Conservation (phyloP, 495 filamentous ascomycete genomes). For the Penicillium silybi region DNA sequence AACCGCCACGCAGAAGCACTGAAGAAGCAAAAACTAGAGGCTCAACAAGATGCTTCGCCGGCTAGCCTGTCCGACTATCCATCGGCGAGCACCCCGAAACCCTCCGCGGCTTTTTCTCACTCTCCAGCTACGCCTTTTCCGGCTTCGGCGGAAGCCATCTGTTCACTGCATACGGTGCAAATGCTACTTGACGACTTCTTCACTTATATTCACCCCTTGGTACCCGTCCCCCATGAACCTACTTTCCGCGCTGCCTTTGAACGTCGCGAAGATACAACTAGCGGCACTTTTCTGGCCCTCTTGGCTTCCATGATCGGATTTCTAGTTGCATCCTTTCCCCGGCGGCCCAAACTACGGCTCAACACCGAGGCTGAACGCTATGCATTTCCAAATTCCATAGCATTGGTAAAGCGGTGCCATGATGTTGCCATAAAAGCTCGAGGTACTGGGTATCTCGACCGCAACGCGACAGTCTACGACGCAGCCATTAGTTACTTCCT, state of each 20-base stretch:
- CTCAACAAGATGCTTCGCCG: slow-evolving; percentile 23
- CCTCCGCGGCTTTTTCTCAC: slow-evolving; percentile 8
- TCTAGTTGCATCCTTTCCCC: slow-evolving; percentile 75
- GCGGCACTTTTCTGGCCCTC: slow-evolving; percentile 67
- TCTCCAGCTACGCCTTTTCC: slow-evolving; percentile 22
- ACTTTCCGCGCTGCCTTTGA: slow-evolving; percentile 72
- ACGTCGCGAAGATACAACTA: slow-evolving; percentile 64
- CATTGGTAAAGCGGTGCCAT: slow-evolving; percentile 70
- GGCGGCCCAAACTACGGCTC: slow-evolving; percentile 67
- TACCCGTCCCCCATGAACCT: slow-evolving; percentile 80
- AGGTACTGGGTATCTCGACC: slow-evolving; percentile 63
- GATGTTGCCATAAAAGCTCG: slow-evolving; percentile 67
- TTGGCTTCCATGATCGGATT: slow-evolving; percentile 76
- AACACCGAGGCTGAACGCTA: slow-evolving; percentile 51
- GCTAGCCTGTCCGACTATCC: slow-evolving; percentile 25
- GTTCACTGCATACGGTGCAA: slow-evolving; percentile 60
- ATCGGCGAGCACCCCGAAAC: slow-evolving; percentile 19
- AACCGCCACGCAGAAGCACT: slow-evolving; percentile 82
- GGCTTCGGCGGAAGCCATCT: slow-evolving; percentile 68
- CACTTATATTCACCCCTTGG: slow-evolving; percentile 82
- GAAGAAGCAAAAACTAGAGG: slow-evolving; percentile 60
- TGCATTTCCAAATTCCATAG: slow-evolving; percentile 60
- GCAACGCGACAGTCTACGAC: slow-evolving; percentile 69
- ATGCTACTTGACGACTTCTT: slow-evolving; percentile 83
- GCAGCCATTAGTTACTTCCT: slow-evolving; percentile 84